Base-by-base conservation (phyloP, 202 grass and related monocot genomes). In the Eragrostis tef region DNA sequence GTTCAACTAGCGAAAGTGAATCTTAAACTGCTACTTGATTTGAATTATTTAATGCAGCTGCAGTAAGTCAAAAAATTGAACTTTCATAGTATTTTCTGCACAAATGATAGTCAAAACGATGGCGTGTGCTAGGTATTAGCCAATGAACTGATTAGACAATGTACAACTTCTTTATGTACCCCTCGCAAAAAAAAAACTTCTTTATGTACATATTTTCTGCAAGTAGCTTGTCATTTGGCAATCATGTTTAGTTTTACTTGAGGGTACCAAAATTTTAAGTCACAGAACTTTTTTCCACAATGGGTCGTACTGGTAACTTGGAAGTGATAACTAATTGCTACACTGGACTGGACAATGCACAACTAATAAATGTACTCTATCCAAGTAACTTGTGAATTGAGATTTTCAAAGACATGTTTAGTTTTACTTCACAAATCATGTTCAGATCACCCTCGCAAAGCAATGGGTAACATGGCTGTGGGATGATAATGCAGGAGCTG, bases 401-500 rank as follows among this genome's bases (percentile, higher is more conserved):
- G 27, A 39, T 53, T 20, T 73, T 73, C 70, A 34, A 39, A n/a
- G n/a, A 11, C 25, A 73, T 36, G 68, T 12, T 54, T 7, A 36
- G 17, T 73, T 73, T 21, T 73, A 57, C 17, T 58, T 72, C 54
- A 45, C 8, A 26, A 2, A 64, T 46, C 31, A 45, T 79, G 19
- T 70, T 53, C 17, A 75, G n/a, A 47, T 64, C 36, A 77, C 34
- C n/a, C 12, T 67, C 6, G 29, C 16, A 56, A 29, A 50, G 24
- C 17, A 67, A 16, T 50, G 17, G n/a, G 11, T 82, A 31, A 82
- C 67, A 82, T 67, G 50, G n/a, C 81, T 70, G 70, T 83, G 36
- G 60, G 58, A 59, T 83, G n/a, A 24, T 62, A 74, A 73, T 79
- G 67, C 62, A 98, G 95, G 90, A 95, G 83, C 77, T 94, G 20